Evolutionary conservation across 768 basidiomycete genomes (phyloP), one percentile per base, ranked within the genome.

Genomic region (Tricholoma matsutake): DNA sequence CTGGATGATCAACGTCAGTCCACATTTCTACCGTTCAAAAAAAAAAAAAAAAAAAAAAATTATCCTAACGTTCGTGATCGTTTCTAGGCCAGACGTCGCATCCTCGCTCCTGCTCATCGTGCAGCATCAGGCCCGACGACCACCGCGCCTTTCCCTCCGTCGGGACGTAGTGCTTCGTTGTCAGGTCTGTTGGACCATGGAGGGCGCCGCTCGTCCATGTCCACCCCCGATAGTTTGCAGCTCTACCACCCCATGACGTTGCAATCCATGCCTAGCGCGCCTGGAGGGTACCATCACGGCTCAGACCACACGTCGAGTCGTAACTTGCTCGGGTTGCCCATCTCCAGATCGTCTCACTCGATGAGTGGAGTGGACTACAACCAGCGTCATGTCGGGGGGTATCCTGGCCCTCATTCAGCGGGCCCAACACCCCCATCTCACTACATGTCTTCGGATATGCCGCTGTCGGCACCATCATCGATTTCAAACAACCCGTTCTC

Each of bases 1-100:
- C 72, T 94, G 92, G 92, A 94, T 94, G 92, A 94, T 94, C 69
- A 94, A 94, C 67, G 92, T 81, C 45, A 60, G 75, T 79, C 7
- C 61, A 55, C 28, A 49, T 45, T 53, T 63, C 61, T 56, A 54
- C 49, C 28, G 60, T 56, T 35, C 59, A 53, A 22, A 56, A n/a
- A n/a, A n/a, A n/a, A n/a, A n/a, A n/a, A n/a, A n/a, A n/a, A n/a
- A n/a, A 49, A 59, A 35, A 61, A 49, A 59, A 35, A 61, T 56
- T 39, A 31, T 57, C 41, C 58, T 68, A 29, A 54, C 61, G 59
- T 52, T 63, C 64, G 56, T 64, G 43, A 58, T 41, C 34, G 58
- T 22, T 39, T 64, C 34, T 69, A 92, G 91, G 91, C 91, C 64
- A 83, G 91, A 22, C 84, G 91, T 62, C 86, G 91, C 65, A 92